Percentiles rank a stretch among this genome's conserved stretches.
Conservation (phyloP, 495 filamentous ascomycete genomes). For the Hamigera avellanea region DNA sequence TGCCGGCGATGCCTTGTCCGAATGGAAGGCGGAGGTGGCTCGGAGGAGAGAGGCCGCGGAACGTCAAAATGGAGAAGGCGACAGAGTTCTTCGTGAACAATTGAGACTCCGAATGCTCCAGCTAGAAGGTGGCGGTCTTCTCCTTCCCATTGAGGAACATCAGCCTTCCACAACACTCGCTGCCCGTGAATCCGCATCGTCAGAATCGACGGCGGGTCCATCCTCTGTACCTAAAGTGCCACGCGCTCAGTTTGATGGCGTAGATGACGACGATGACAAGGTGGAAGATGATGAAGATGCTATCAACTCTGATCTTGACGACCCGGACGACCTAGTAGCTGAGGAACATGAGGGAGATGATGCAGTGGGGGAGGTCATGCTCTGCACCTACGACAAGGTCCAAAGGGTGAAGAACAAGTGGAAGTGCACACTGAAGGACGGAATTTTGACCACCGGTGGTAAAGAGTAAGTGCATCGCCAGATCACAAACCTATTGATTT, state of each 20-base stretch:
- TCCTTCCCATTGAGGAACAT: conserved; percentile 49
- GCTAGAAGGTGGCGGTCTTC: conserved; percentile 72
- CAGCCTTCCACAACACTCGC: conserved; percentile 13
- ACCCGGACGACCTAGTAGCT: conserved; percentile 73
- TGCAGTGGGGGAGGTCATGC: conserved; percentile 75
- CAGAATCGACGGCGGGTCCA: not conserved
- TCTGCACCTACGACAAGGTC: conserved; percentile 99
- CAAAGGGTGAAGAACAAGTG: conserved; percentile 99
- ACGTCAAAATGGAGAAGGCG: conserved; percentile 50
- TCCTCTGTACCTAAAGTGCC: conserved; percentile 8
- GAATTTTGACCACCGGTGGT: conserved; percentile 78
- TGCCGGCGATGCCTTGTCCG: conserved; percentile 37
- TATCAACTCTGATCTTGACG: conserved; percentile 97
- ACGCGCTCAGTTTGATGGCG: conserved; percentile 53
- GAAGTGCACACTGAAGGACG: conserved; percentile 98
- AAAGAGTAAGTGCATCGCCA: conserved; percentile 54
- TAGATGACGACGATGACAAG: conserved; percentile 39
- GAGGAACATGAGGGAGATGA: conserved; percentile 74
- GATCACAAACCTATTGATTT: not conserved
- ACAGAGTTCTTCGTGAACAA: conserved; percentile 28
- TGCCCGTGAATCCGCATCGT: conserved; percentile 1
- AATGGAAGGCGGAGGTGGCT: conserved; percentile 49
- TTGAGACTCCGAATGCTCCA: conserved; percentile 45
- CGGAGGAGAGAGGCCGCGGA: conserved; percentile 46
- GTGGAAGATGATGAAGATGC: conserved; percentile 80